phyloP scores from a whole-genome alignment of 805 yeast species.

The Pichia exigua region DNA sequence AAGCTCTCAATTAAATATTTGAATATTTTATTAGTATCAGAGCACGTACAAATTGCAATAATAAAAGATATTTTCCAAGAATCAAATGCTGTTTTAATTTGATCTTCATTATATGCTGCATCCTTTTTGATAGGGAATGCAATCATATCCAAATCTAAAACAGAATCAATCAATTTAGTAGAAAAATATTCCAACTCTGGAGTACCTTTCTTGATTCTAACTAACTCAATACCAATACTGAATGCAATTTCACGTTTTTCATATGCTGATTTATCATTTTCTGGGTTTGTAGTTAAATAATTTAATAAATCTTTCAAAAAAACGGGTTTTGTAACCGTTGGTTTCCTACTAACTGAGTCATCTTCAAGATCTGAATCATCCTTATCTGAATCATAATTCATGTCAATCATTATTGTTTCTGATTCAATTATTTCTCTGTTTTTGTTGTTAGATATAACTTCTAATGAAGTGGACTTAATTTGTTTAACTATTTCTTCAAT shows the following conservation, averaged over 20 bases:
- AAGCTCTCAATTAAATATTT: slow-evolving; percentile 40
- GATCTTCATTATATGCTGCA: slow-evolving; percentile 1
- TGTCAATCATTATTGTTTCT: slow-evolving; percentile 9
- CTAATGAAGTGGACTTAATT: neutral
- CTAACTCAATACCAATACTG: slow-evolving; percentile 46
- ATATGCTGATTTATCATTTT: slow-evolving; percentile 37
- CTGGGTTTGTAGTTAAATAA: slow-evolving; percentile 41
- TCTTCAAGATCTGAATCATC: slow-evolving; percentile 43
- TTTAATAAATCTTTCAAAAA: slow-evolving; percentile 66
- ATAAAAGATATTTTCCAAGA: slow-evolving; percentile 56
- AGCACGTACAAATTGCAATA: slow-evolving; percentile 52
- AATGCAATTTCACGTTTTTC: slow-evolving; percentile 45
- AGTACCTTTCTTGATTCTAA: slow-evolving; percentile 59
- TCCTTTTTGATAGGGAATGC: slow-evolving; percentile 10
- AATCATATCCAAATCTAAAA: slow-evolving; percentile 47
- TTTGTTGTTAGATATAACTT: neutral
- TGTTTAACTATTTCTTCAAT: slow-evolving; percentile 1
- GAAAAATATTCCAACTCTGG: slow-evolving; percentile 55
- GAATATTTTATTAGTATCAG: slow-evolving; percentile 34
- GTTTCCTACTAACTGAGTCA: slow-evolving; percentile 33
- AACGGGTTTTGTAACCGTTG: slow-evolving; percentile 42
- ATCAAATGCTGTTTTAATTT: slow-evolving; percentile 52
- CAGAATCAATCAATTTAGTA: slow-evolving; percentile 40
- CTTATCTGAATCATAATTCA: slow-evolving; percentile 24
- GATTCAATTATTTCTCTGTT: neutral